These are phyloP conservation scores for Cerrena zonata DNA, from an alignment of 1,284 basidiomycete genomes.

Conservation along the genomic window DNA sequence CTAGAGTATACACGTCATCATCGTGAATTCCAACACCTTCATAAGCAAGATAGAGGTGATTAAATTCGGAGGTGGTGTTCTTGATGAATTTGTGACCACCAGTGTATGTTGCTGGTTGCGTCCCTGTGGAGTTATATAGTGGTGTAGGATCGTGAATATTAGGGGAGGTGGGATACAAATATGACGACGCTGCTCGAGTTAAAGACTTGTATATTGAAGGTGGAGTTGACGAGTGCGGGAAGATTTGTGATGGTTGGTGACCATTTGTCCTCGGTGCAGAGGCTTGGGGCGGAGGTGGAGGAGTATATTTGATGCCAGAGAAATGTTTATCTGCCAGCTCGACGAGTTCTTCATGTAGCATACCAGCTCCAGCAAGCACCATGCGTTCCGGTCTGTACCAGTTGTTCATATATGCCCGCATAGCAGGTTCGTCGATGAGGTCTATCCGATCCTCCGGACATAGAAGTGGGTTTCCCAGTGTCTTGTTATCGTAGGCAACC, in stretches of 20 bases:
- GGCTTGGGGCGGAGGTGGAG: constrained; percentile 26
- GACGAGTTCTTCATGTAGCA: constrained; percentile 85
- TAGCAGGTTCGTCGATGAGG: constrained; percentile 57
- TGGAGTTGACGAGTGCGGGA: constrained; percentile 38
- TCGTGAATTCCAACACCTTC: constrained; percentile 92
- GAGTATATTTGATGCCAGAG: constrained; percentile 55
- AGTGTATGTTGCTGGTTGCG: constrained; percentile 64
- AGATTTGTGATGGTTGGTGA: constrained; percentile 21
- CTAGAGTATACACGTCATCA: constrained; percentile 89
- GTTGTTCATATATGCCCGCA: constrained; percentile 67
- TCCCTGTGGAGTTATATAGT: constrained; percentile 19
- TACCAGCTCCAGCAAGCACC: constrained; percentile 90
- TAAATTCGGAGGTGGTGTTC: constrained; percentile 71
- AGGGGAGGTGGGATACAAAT: constrained; percentile 48
- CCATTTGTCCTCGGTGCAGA: constrained; percentile 29
- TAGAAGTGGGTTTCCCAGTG: constrained; percentile 83
- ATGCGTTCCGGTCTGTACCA: constrained; percentile 94
- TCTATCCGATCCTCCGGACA: constrained; percentile 84
- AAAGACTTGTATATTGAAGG: constrained; percentile 61
- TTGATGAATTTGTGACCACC: constrained; percentile 79
- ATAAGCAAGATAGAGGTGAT: constrained; percentile 89
- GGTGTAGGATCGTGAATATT: constrained; percentile 21
- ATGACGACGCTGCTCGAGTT: constrained; percentile 67
- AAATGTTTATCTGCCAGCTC: constrained; percentile 82
- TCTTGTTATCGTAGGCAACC: constrained; percentile 76